Base-by-base conservation (phyloP, 169 alveolate species). In the Cryptosporidium meleagridis region DNA sequence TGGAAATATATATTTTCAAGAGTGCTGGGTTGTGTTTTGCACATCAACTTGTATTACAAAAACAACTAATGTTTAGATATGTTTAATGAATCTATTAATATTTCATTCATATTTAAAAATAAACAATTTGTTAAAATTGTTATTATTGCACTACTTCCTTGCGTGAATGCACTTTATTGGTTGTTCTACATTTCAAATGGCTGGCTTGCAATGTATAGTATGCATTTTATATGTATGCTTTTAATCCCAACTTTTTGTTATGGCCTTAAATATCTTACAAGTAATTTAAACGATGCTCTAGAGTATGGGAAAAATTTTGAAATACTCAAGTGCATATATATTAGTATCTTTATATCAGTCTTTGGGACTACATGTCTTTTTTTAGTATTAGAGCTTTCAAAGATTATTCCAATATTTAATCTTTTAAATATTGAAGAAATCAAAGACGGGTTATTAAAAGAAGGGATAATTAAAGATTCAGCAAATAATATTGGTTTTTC, bases 161-260 rank as follows among this genome's bases (percentile, higher is more conserved):
- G 69, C 7, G 2, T 80, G 1, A 62, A 65, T 62, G 75, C 75
- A 14, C 35, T 80, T 58, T 45, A 62, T 23, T 80, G 89, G 73
- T 33, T 80, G 37, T 33, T 14, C 23, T 35, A 62, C 21, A 4
- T 80, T 62, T 80, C 89, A 1, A 62, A 80, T 61, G 75, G 89
- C 2, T 80, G 75, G 89, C 1, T 65, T 14, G 89, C 89, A 0
- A 80, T 80, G 89, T 80, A 80, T 41, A 31, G 67, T 9, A 80
- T 80, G 89, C 89, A 80, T 48, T 29, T 35, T 31, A 80, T 80
- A 26, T 80, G 89, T 31, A 80, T 80, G 89, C 2, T 80, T 12
- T 12, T 80, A 3, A 7, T 80, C 21, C 89, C 89, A 26, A 44
- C 37, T 10, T n/a, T 65, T 41, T 35, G 16, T 18, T 59, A 59